Conservation (phyloP, 441 rosid species). For the Manihot esculenta region DNA sequence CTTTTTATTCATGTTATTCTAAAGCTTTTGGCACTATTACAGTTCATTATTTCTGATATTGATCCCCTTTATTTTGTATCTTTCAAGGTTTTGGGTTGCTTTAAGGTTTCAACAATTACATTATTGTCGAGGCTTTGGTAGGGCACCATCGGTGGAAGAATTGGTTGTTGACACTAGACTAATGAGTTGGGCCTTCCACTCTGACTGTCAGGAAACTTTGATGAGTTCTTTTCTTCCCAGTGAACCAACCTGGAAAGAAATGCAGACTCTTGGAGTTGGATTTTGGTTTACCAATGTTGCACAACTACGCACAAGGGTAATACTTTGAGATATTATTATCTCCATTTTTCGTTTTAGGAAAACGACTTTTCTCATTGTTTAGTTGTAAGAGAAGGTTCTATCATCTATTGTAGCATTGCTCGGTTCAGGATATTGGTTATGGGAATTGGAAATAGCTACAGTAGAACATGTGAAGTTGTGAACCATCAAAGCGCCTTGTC, state of each 20-base stretch:
- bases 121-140: slow-evolving; percentile 56
- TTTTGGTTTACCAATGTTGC: slow-evolving; percentile 76
- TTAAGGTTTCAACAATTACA: slow-evolving; percentile 72
- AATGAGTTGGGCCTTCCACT: slow-evolving; percentile 91
- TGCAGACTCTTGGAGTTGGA: slow-evolving; percentile 85
- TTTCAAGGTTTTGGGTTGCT: slow-evolving; percentile 83
- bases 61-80: slow-evolving; percentile 18
- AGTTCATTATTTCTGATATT: neutral
- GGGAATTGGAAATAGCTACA: neutral
- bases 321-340: slow-evolving; percentile 9
- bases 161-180: slow-evolving; percentile 62
- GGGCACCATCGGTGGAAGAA: slow-evolving; percentile 62
- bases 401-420: neutral
- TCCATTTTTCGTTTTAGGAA: neutral
- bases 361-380: slow-evolving; percentile 3
- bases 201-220: slow-evolving; percentile 87
- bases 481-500: neutral
- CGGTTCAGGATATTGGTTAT: slow-evolving; percentile 19
- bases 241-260: slow-evolving; percentile 90
- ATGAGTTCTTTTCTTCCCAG: slow-evolving; percentile 59
- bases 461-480: slow-evolving; percentile 7
- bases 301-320: slow-evolving; percentile 82
- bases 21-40: neutral
- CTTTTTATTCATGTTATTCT: neutral
- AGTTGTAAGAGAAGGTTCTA: neutral